These are phyloP conservation scores for Pseudotulostoma volvatum DNA, from an alignment of 495 filamentous ascomycete species.

Conservation along the genomic window DNA sequence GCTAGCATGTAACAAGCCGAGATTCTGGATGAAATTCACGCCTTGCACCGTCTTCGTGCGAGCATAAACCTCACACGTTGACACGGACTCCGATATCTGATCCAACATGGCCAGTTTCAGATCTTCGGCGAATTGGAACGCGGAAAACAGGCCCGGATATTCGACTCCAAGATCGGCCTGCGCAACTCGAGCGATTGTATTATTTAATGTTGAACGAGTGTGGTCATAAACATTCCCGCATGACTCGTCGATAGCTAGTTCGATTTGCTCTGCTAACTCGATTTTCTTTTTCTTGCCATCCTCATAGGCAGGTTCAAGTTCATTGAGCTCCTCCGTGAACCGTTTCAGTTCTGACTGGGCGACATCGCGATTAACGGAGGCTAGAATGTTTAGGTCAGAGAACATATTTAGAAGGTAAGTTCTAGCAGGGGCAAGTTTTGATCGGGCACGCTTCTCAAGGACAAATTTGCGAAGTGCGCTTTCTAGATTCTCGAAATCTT, in stretches of 20 bases:
- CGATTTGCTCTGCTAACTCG: constrained; percentile 69
- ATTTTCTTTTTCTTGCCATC: constrained; percentile 63
- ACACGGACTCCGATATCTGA: constrained; percentile 63
- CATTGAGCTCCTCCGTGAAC: constrained; percentile 59
- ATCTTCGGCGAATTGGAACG: constrained; percentile 86
- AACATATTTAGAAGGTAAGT: constrained; percentile 93
- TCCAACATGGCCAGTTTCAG: constrained; percentile 83
- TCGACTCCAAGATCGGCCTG: constrained; percentile 60
- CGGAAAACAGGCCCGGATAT: constrained; percentile 72
- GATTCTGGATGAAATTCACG: constrained; percentile 72
- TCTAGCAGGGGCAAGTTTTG: constrained; percentile 88
- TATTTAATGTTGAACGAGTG: constrained; percentile 54
- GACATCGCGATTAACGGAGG: constrained; percentile 73
- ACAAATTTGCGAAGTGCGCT: constrained; percentile 82
- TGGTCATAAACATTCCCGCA: constrained; percentile 71
- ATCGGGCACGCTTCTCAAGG: constrained; percentile 84
- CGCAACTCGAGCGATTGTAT: constrained; percentile 57
- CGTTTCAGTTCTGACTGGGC: constrained; percentile 75
- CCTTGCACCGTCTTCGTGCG: constrained; percentile 60
- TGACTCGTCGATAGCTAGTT: constrained; percentile 67
- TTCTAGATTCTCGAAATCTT: constrained; percentile 81
- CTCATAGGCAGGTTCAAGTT: constrained; percentile 74
- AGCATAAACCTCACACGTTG: constrained; percentile 68
- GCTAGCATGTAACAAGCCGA: constrained; percentile 79
- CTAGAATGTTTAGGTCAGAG: constrained; percentile 65